Evolutionary conservation across 768 basidiomycete genomes (phyloP).

Genomic region (Leccinum uliginosum): DNA sequence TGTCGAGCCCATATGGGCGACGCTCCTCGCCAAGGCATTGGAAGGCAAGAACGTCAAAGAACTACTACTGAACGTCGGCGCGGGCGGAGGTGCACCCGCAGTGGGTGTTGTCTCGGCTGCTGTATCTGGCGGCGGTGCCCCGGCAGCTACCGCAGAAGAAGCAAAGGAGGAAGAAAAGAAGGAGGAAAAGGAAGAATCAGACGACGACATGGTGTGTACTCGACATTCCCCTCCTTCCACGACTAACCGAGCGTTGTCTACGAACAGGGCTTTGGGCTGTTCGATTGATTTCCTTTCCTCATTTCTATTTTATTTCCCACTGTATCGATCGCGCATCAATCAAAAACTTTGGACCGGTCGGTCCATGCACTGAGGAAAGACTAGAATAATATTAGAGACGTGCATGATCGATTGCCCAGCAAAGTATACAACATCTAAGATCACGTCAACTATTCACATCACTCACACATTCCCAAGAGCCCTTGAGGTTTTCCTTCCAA

Average conservation of each 20-base stretch:
- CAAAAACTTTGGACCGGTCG: slow-evolving; percentile 17
- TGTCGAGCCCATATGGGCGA: slow-evolving; percentile 95
- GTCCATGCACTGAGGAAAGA: slow-evolving; percentile 11
- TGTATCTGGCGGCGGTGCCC: slow-evolving; percentile 53
- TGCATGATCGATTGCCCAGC: no score
- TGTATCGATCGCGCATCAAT: slow-evolving; percentile 24
- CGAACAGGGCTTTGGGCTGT: slow-evolving; percentile 89
- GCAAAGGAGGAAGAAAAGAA: slow-evolving; percentile 80
- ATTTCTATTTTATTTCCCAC: slow-evolving; percentile 25
- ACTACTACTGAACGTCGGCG: slow-evolving; percentile 89
- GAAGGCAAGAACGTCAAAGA: slow-evolving; percentile 98
- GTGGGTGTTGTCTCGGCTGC: slow-evolving; percentile 49
- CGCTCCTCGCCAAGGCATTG: slow-evolving; percentile 94
- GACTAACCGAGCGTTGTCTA: background rate
- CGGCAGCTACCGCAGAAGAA: slow-evolving; percentile 66
- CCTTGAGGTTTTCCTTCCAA: slow-evolving; percentile 97
- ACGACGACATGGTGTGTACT: slow-evolving; percentile 54
- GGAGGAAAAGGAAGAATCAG: slow-evolving; percentile 85
- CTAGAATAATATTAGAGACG: no score
- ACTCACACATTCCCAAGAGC: slow-evolving; percentile 95
- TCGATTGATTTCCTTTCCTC: slow-evolving; percentile 59
- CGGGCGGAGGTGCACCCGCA: slow-evolving; percentile 84
- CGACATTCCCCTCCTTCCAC: background rate
- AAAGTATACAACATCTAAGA: background rate
- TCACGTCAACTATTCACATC: slow-evolving; percentile 78